Evolutionary conservation across 75 land plant species (phyloP).

Genomic region (Larix kaempferi): DNA sequence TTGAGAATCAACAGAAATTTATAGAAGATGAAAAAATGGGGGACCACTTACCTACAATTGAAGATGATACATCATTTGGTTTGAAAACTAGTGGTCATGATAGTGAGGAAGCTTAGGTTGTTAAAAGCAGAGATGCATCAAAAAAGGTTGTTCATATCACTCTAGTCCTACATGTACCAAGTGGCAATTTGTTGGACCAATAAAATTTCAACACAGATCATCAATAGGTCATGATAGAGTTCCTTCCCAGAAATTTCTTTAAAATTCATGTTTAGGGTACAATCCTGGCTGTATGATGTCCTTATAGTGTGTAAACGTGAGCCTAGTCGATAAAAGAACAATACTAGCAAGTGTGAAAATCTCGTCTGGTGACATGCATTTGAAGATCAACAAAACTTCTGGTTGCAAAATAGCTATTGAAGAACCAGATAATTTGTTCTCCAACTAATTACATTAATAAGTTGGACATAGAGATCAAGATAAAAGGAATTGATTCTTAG

Average conservation of each 20-base stretch:
- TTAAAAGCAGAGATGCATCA: conserved; percentile 4
- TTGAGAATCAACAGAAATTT: neutral
- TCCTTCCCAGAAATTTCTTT: neutral
- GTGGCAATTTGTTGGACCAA: neutral
- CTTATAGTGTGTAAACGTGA: neutral
- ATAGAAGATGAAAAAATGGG: neutral
- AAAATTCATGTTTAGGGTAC: neutral
- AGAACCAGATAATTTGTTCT: neutral
- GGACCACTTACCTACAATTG: neutral
- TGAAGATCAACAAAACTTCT: neutral
- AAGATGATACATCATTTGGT: neutral
- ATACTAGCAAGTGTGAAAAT: neutral
- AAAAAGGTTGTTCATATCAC: neutral
- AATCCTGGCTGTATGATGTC: neutral
- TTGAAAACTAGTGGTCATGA: neutral
- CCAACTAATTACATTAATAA: neutral
- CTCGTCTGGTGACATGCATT: neutral
- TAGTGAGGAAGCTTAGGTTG: neutral
- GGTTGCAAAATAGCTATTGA: neutral
- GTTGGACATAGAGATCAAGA: conserved; percentile 3
- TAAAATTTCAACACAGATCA: neutral
- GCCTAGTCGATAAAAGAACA: neutral
- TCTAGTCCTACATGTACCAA: neutral
- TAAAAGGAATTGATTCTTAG: conserved; percentile 35
- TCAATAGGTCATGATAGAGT: neutral